These are phyloP conservation scores for Dactylellina cionopaga DNA, from an alignment of 2,329 filamentous ascomycete genomes.

Conservation along the genomic window DNA sequence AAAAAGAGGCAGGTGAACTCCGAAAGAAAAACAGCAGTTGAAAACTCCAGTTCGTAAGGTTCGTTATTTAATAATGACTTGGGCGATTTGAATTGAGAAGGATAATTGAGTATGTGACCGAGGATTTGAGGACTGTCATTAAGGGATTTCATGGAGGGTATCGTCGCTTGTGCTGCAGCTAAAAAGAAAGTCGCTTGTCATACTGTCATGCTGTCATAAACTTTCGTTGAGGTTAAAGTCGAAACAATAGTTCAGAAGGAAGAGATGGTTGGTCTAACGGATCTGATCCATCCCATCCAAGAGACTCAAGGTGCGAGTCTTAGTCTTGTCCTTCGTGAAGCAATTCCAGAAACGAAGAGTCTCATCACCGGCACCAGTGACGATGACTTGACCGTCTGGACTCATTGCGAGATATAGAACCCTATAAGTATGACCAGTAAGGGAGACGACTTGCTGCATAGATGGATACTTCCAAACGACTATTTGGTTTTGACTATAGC, in stretches of 20 bases:
- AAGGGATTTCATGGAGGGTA: conserved; percentile 29
- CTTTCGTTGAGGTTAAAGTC: conserved; percentile 19
- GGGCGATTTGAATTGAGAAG: neutral
- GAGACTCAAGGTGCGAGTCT: conserved; percentile 68
- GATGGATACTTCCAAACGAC: conserved; percentile 99
- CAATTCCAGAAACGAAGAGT: conserved; percentile 97
- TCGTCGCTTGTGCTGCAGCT: conserved; percentile 30
- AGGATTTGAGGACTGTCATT: conserved; percentile 28
- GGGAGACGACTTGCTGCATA: conserved; percentile 94
- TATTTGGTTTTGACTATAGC: conserved; percentile 97
- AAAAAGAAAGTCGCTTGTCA: conserved; percentile 22
- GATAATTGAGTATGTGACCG: neutral
- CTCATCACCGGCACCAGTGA: conserved; percentile 95
- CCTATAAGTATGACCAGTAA: conserved; percentile 96
- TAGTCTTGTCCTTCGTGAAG: conserved; percentile 77
- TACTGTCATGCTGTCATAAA: conserved; percentile 33
- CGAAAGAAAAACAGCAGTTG: conserved; percentile 6
- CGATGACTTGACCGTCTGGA: conserved; percentile 90
- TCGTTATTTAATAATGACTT: conserved; percentile 37
- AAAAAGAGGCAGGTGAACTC: conserved; percentile 1
- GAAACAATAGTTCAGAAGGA: conserved; percentile 6
- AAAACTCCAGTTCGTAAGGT: conserved; percentile 34
- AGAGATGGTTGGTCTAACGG: conserved; percentile 54
- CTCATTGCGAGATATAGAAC: conserved; percentile 98
- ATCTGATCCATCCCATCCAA: conserved; percentile 57